Percentiles rank a stretch among this genome's conserved stretches.
Evolutionary conservation across 2,329 filamentous ascomycete genomes (phyloP).

Genomic region (Stachybotrys echinatus): DNA sequence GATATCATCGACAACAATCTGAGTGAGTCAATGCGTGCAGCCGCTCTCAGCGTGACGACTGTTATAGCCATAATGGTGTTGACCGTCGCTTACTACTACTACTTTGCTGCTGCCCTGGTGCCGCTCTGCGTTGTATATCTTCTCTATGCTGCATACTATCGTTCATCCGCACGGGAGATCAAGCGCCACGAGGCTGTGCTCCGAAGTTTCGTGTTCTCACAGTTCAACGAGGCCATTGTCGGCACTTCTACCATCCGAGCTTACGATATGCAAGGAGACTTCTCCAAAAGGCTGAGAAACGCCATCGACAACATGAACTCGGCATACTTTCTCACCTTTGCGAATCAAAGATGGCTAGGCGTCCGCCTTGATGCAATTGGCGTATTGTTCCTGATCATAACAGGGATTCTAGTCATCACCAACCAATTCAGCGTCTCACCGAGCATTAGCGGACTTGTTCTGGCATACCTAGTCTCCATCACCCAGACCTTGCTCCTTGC

Average conservation of each 20-base stretch:
- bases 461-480: constrained; percentile 88
- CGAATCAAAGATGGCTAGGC: constrained; percentile 87
- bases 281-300: constrained; percentile 60
- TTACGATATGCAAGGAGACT: constrained; percentile 75
- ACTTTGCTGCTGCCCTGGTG: constrained; percentile 59
- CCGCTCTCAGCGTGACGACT: constrained; percentile 73
- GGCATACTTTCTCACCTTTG: constrained; percentile 88
- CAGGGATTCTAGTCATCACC: constrained; percentile 82
- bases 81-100: constrained; percentile 88
- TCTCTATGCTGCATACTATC: constrained; percentile 77
- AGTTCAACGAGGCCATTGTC: constrained; percentile 79
- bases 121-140: constrained; percentile 69
- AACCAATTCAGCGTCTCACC: constrained; percentile 78
- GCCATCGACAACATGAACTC: constrained; percentile 85
- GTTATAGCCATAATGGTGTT: constrained; percentile 76
- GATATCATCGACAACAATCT: constrained; percentile 92
- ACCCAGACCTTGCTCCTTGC: constrained; percentile 94
- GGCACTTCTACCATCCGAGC: constrained; percentile 80
- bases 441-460: constrained; percentile 75
- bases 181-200: constrained; percentile 87
- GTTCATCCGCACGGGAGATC: constrained; percentile 81
- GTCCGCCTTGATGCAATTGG: constrained; percentile 77
- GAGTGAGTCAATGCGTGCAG: constrained; percentile 84
- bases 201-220: constrained; percentile 77
- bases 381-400: constrained; percentile 74